Evolutionary conservation across 768 basidiomycete genomes (phyloP), one percentile per base, ranked within the genome.

Genomic region (Rhodotorula graminis): DNA sequence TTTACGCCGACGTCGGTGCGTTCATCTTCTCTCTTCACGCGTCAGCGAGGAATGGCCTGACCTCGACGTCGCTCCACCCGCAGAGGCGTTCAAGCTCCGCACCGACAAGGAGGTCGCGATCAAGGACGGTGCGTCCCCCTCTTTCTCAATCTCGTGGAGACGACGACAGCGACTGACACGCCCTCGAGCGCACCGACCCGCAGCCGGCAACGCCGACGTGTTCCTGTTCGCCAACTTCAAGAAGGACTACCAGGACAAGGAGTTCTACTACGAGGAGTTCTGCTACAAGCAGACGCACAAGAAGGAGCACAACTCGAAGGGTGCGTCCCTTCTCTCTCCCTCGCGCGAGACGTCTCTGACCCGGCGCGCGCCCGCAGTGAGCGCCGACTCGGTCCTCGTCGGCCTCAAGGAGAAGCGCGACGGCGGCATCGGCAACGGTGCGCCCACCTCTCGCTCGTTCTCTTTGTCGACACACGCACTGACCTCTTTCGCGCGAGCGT

Each of bases 211-310:
- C 58, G 0, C 42, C 19, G 49, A 61, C 59, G 59, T 66, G 21
- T 66, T 59, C 49, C 44, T 66, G 33, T 23, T 25, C 27, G 65
- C 59, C 47, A 31, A 9, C 47, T 4, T 31, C 55, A 29, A 37
- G 21, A 57, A 58, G 37, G 33, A 49, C 47, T 27, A 40, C 46
- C 2, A 59, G 25, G 31, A 65, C 46, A 4, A 33, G 19, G 55
- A 59, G 65, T 66, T 55, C 65, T 66, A 59, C 65, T 59, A 59
- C 57, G n/a, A 52, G 23, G 56, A 59, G 57, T 66, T 59, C 65
- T 66, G 65, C 47, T 66, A 66, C 65, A 59, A 59, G 57, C 57
- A 66, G 47, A 40, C 49, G 31, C 15, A 50, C n/a, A 3, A 59
- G 47, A n/a, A 33, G n/a, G 52, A 58, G 57, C 65, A 66, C 47